Base-by-base conservation (phyloP, 805 yeast species). In the Scheffersomyces amazonensis region DNA sequence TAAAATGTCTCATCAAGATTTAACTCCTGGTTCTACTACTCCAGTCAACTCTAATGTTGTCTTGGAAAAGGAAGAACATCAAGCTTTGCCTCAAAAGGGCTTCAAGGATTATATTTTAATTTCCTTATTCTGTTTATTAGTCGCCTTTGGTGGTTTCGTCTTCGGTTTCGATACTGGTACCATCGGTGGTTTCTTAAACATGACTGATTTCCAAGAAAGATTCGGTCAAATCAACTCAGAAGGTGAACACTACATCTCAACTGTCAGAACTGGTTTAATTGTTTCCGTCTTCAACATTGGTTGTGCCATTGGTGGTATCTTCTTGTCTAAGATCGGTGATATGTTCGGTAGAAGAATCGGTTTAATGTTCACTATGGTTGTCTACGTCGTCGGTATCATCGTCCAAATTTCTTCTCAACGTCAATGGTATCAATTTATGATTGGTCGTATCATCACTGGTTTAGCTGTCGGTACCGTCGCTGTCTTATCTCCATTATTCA, bases 141-240 rank as follows among this genome's bases (percentile, higher is more conserved):
- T 82, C 42, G 84, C 87, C 21, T 83, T 83, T 46, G 88, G 87
- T 66, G 89, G 89, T 32, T 82, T 78, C 54, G 80, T 82, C 27
- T 83, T 81, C 54, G 88, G 88, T 44, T 82, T 81, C 74, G 88
- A 82, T 68, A 82, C 87, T 38, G 88, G 87, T 67, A 81, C 88
- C 47, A 77, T 82, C 58, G 80, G 85, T 30, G 87, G 87, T 48
- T 78, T 82, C 53, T 76, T 80, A 38, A 77, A 76, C 56, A 76
- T 81, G 80, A 48, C 65, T 9, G 78, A 79, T 46, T 81, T 75
- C 58, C 53, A 58, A 35, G 38, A 43, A 20, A 65, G 81, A 52
- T 80, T 81, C 46, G 87, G 85, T 54, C 59, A 65, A 40, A 13
- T 43, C 5, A 46, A 62, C 39, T 39, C 55, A 5, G 52, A 54